A percentile compares a stretch with the other conserved stretches of the same genome.
phyloP scores from a whole-genome alignment of 352 stramenopile species.

The Albugo candida region DNA sequence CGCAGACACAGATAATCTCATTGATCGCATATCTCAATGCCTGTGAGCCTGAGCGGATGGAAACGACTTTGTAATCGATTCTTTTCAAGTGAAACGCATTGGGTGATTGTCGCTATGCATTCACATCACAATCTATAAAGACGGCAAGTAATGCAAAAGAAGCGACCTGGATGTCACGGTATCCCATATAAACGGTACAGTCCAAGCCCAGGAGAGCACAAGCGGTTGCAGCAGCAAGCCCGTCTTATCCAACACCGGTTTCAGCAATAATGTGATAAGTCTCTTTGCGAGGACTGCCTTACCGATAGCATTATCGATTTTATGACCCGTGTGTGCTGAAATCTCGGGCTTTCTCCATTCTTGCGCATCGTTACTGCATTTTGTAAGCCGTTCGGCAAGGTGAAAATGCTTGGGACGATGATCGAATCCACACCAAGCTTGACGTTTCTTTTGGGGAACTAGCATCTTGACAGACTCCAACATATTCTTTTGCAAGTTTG shows the following conservation, averaged over 20 bases:
- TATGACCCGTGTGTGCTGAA: constrained; percentile 96
- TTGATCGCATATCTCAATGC: too few relatives aligned
- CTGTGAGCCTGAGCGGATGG: constrained; percentile 88
- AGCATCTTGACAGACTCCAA: constrained; percentile 87
- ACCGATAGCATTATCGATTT: constrained; percentile 98
- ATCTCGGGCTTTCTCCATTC: constrained; percentile 99
- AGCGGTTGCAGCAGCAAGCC: constrained; percentile 93
- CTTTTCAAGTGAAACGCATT: constrained; percentile 99
- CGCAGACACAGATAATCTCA: too few relatives aligned
- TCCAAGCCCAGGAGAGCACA: constrained; percentile 93
- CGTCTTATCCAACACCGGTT: constrained; percentile 95
- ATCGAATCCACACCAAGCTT: constrained; percentile 88
- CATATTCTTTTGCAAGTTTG: constrained; percentile 89
- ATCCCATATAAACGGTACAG: too few relatives aligned
- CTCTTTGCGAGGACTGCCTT: constrained; percentile 91
- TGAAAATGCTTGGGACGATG: constrained; percentile 90
- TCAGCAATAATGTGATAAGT: constrained; percentile 97
- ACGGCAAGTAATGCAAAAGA: too few relatives aligned
- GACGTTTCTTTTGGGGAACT: constrained; percentile 91
- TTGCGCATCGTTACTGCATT: constrained; percentile 79
- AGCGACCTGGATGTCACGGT: too few relatives aligned
- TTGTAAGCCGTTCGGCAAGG: constrained; percentile 89
- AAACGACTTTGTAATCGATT: constrained; percentile 88
- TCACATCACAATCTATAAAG: too few relatives aligned
- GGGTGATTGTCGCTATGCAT: too few relatives aligned